Conservation (phyloP, 371 early-diverging fungal species). For the Entomophthora muscae region DNA sequence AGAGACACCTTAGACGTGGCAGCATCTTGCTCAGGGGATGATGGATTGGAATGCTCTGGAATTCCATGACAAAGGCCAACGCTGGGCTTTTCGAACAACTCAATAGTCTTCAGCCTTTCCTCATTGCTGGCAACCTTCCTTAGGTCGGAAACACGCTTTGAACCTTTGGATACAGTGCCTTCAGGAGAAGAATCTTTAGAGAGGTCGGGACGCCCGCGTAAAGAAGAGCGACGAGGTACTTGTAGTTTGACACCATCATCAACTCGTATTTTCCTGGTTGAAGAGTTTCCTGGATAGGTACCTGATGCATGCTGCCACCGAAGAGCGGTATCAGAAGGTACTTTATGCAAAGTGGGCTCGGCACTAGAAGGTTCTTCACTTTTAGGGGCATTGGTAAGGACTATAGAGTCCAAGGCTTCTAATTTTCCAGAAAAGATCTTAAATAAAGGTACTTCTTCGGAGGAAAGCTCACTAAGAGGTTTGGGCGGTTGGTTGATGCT, state of each 20-base stretch:
- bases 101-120: neutral
- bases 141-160: neutral
- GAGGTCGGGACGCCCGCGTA: neutral
- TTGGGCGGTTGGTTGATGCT: too few relatives aligned
- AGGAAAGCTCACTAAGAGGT: too few relatives aligned
- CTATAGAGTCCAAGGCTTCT: too few relatives aligned
- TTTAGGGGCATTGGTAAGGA: too few relatives aligned
- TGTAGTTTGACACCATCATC: neutral
- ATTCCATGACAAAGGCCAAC: too few relatives aligned
- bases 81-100: neutral
- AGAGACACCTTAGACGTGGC: too few relatives aligned
- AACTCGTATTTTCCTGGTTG: too few relatives aligned
- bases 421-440: too few relatives aligned
- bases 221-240: neutral
- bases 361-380: too few relatives aligned
- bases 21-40: too few relatives aligned
- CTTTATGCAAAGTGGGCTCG: neutral
- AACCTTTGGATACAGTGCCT: neutral
- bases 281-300: neutral
- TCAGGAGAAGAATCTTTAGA: neutral
- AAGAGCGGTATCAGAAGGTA: neutral
- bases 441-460: too few relatives aligned
- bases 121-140: neutral
- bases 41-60: too few relatives aligned
- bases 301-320: neutral